Percentiles rank a stretch among this genome's conserved stretches.
Evolutionary conservation across 2,329 filamentous ascomycete genomes (phyloP).

Genomic region (Aspergillus sclerotialis): DNA sequence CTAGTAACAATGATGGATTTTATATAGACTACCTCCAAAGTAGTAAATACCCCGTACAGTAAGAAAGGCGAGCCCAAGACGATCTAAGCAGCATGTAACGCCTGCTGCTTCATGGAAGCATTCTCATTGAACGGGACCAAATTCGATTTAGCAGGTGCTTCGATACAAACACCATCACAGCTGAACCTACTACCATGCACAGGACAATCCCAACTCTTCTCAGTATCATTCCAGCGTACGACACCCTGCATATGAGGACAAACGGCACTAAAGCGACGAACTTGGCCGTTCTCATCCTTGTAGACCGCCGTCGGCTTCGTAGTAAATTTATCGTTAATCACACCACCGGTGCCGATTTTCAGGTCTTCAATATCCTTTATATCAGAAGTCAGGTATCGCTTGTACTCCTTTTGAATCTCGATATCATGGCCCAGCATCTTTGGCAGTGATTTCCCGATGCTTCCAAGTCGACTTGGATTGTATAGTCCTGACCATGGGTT

Average conservation of each 20-base stretch:
- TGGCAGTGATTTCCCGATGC: slow-evolving; percentile 40
- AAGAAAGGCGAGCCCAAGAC: too few species aligned
- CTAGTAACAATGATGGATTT: too few species aligned
- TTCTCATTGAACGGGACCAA: slow-evolving; percentile 16
- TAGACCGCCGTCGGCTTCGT: slow-evolving; percentile 49
- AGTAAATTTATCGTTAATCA: slow-evolving; percentile 41
- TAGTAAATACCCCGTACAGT: too few species aligned
- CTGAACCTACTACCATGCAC: slow-evolving; percentile 39
- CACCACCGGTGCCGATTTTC: slow-evolving; percentile 43
- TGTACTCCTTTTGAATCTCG: slow-evolving; percentile 52
- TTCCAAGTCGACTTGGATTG: slow-evolving; percentile 41
- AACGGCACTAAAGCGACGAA: slow-evolving; percentile 46
- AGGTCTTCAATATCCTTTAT: slow-evolving; percentile 53
- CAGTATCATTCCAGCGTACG: slow-evolving; percentile 49
- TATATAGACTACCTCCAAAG: too few species aligned
- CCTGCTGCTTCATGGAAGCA: not conserved
- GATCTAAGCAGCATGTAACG: not conserved
- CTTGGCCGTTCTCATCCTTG: slow-evolving; percentile 48
- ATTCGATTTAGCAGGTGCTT: slow-evolving; percentile 34
- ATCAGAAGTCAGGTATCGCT: slow-evolving; percentile 47
- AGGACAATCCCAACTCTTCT: slow-evolving; percentile 52
- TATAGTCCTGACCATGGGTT: slow-evolving; percentile 48
- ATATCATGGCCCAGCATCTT: slow-evolving; percentile 46
- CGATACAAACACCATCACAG: slow-evolving; percentile 35
- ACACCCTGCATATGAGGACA: slow-evolving; percentile 53